Conservation (phyloP, 148 eudicot genomes). For the Nepenthes mirabilis region DNA sequence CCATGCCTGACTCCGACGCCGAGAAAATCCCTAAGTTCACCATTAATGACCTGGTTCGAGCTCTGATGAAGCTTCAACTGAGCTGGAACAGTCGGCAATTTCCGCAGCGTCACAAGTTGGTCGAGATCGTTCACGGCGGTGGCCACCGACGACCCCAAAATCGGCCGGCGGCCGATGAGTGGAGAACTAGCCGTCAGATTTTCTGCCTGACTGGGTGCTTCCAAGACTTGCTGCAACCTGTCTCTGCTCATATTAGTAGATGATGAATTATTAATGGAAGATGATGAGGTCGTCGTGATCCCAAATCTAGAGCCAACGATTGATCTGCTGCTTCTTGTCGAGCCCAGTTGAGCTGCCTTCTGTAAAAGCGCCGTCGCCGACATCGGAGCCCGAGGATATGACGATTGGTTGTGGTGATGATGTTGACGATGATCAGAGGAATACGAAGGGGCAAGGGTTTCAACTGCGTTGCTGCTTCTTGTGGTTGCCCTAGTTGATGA, state of each 20-base stretch:
- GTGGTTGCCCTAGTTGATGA: background rate
- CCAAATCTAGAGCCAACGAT: background rate
- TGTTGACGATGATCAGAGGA: background rate
- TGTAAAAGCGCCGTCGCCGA: background rate
- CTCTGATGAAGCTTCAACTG: background rate
- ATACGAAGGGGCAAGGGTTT: background rate
- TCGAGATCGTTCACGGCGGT: background rate
- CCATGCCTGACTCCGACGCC: background rate
- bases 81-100: too few species aligned
- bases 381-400: background rate
- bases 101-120: background rate
- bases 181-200: background rate
- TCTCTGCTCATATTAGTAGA: background rate
- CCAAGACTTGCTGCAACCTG: background rate
- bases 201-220: background rate
- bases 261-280: background rate
- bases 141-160: background rate
- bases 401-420: background rate
- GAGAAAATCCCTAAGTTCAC: background rate
- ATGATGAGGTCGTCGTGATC: background rate
- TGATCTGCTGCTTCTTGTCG: background rate
- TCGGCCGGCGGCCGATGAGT: too few species aligned
- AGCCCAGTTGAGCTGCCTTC: background rate
- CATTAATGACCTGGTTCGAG: background rate
- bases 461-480: background rate